Evolutionary conservation across 1,284 basidiomycete species (phyloP).

Genomic region (Pulveroboletus sp.): DNA sequence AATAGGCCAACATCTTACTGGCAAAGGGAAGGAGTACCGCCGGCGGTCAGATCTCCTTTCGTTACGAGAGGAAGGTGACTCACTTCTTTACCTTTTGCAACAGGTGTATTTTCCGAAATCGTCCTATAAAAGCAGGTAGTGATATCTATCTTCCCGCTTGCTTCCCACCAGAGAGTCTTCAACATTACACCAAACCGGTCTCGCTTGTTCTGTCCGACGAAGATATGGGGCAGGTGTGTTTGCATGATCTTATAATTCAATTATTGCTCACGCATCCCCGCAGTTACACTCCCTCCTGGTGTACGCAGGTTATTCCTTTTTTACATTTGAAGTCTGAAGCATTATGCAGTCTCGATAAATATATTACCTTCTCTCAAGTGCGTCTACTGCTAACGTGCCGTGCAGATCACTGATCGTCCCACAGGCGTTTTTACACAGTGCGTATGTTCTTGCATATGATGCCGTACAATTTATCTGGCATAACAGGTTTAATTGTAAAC

Average conservation of each 20-base stretch:
- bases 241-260: neutral
- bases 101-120: too few species aligned
- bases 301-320: slow-evolving; percentile 40
- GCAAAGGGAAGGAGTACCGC: slow-evolving; percentile 56
- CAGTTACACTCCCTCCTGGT: too few species aligned
- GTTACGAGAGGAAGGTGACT: neutral
- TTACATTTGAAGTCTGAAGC: neutral
- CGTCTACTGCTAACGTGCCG: too few species aligned
- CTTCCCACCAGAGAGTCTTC: too few species aligned
- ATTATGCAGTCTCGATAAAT: slow-evolving; percentile 59
- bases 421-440: slow-evolving; percentile 57
- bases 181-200: neutral
- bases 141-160: too few species aligned
- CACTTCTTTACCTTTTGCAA: too few species aligned
- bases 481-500: slow-evolving; percentile 47
- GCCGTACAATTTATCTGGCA: slow-evolving; percentile 8
- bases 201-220: slow-evolving; percentile 23
- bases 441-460: slow-evolving; percentile 14
- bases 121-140: too few species aligned
- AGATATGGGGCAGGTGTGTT: slow-evolving; percentile 27
- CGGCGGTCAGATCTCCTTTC: slow-evolving; percentile 38
- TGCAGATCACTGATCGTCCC: too few species aligned
- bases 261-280: slow-evolving; percentile 7
- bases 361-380: too few species aligned
- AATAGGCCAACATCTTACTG: slow-evolving; percentile 54